A percentile compares a stretch with the other conserved stretches of the same genome.
Evolutionary conservation across 208 protist genomes (phyloP).

Genomic region (Trypanosoma lewisi): DNA sequence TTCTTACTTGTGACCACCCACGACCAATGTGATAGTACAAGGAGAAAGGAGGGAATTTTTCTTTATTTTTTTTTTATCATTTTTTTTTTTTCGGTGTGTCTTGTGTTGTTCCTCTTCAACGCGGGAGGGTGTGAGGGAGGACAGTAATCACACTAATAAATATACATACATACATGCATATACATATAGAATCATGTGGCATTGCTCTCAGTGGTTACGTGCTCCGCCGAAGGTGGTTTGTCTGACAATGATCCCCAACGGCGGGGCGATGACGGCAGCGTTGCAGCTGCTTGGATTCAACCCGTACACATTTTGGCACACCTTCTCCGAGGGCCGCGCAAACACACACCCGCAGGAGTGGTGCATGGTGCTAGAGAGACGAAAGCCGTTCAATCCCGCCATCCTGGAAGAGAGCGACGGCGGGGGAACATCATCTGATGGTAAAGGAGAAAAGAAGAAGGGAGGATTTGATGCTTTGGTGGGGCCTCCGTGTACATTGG

Average conservation of each 20-base stretch:
- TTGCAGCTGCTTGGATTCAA: conserved; percentile 65
- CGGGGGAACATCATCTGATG: too few relatives aligned
- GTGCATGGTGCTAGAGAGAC: conserved; percentile 54
- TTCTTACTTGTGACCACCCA: too few relatives aligned
- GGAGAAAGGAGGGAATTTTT: too few relatives aligned
- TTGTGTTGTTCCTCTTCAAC: background rate
- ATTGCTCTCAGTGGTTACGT: conserved; percentile 5
- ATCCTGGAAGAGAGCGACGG: conserved; percentile 29
- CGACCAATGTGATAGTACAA: too few relatives aligned
- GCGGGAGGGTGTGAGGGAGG: background rate
- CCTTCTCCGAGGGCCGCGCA: conserved; percentile 56
- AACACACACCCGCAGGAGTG: conserved; percentile 81
- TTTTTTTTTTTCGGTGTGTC: conserved; percentile 2
- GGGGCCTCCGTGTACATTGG: conserved; percentile 75
- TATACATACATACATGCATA: conserved; percentile 1
- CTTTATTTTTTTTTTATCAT: too few relatives aligned
- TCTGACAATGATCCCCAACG: conserved; percentile 76
- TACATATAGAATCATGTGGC: conserved; percentile 17
- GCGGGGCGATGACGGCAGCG: conserved; percentile 60
- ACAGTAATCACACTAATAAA: background rate
- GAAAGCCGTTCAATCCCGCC: conserved; percentile 64
- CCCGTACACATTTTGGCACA: conserved; percentile 75
- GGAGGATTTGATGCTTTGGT: conserved; percentile 61
- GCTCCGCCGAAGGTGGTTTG: conserved; percentile 53
- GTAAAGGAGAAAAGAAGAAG: too few relatives aligned